Conservation (phyloP, 2,329 filamentous ascomycete genomes). For the Colletotrichum euphorbiae region DNA sequence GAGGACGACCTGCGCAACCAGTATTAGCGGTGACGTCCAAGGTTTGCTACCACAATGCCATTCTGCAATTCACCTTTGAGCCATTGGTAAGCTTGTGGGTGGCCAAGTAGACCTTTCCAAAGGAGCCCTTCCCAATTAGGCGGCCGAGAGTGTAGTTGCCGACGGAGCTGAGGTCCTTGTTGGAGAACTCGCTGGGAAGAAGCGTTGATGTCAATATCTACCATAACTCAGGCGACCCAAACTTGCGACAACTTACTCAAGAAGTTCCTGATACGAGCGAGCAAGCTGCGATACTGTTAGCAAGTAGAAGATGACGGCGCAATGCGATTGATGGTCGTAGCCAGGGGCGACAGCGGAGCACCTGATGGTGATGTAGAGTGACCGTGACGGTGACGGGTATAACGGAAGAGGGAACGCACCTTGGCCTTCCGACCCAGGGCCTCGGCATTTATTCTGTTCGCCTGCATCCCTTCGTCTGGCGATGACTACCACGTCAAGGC, state of each 20-base stretch:
- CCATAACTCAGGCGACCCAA: neutral
- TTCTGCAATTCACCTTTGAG: slow-evolving; percentile 75
- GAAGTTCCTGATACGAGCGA: slow-evolving; percentile 94
- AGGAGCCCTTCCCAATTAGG: slow-evolving; percentile 96
- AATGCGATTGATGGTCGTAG: slow-evolving; percentile 1
- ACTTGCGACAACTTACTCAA: slow-evolving; percentile 74
- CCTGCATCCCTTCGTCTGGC: slow-evolving; percentile 59
- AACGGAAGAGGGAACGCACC: slow-evolving; percentile 50
- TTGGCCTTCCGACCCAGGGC: slow-evolving; percentile 72
- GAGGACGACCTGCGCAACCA: slow-evolving; percentile 81
- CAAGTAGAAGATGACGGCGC: neutral
- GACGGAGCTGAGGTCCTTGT: slow-evolving; percentile 89
- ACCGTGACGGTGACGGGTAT: neutral
- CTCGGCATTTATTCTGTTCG: slow-evolving; percentile 68
- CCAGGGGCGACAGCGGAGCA: neutral
- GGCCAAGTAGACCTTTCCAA: slow-evolving; percentile 97
- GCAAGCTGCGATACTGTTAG: slow-evolving; percentile 74
- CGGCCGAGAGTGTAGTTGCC: slow-evolving; percentile 94
- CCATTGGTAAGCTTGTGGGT: slow-evolving; percentile 98
- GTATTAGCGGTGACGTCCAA: slow-evolving; percentile 14
- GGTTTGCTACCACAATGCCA: neutral
- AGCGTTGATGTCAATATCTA: neutral
- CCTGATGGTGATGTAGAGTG: neutral
- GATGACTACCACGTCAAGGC: slow-evolving; percentile 34
- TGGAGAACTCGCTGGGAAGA: slow-evolving; percentile 84